Evolutionary conservation across 1,139 yeast genomes (phyloP).

Genomic region (Lodderomyces oxycetoniae): DNA sequence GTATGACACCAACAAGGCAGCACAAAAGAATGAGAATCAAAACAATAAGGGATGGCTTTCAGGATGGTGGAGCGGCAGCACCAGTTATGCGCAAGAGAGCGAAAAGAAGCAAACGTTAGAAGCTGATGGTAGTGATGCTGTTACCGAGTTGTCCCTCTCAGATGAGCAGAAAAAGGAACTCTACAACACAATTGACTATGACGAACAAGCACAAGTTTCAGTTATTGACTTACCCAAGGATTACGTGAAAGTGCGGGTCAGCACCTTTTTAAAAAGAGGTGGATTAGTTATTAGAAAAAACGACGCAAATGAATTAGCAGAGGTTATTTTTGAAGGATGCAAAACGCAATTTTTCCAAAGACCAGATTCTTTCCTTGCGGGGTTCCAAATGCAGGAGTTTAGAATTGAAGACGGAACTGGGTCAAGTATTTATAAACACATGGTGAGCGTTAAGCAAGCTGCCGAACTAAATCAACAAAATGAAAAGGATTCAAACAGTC

Average conservation of each 20-base stretch:
- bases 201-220: constrained; percentile 55
- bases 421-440: constrained; percentile 68
- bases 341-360: constrained; percentile 69
- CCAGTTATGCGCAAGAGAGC: constrained; percentile 4
- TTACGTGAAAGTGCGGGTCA: constrained; percentile 59
- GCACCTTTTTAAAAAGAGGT: constrained; percentile 69
- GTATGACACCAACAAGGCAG: constrained; percentile 11
- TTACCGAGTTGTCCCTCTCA: constrained; percentile 38
- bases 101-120: constrained; percentile 13
- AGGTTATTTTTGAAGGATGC: constrained; percentile 79
- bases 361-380: constrained; percentile 69
- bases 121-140: constrained; percentile 3
- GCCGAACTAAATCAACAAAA: neutral
- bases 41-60: constrained; percentile 48
- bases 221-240: constrained; percentile 70
- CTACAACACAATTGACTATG: constrained; percentile 90
- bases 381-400: constrained; percentile 74
- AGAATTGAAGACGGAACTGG: constrained; percentile 85
- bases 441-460: constrained; percentile 75
- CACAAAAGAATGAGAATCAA: constrained; percentile 13
- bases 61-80: constrained; percentile 50
- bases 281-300: constrained; percentile 58
- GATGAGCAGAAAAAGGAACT: constrained; percentile 78
- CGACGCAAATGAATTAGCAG: constrained; percentile 53
- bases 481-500: constrained; percentile 26